Conservation (phyloP, 768 basidiomycete genomes). For the Tylopilus balloui region DNA sequence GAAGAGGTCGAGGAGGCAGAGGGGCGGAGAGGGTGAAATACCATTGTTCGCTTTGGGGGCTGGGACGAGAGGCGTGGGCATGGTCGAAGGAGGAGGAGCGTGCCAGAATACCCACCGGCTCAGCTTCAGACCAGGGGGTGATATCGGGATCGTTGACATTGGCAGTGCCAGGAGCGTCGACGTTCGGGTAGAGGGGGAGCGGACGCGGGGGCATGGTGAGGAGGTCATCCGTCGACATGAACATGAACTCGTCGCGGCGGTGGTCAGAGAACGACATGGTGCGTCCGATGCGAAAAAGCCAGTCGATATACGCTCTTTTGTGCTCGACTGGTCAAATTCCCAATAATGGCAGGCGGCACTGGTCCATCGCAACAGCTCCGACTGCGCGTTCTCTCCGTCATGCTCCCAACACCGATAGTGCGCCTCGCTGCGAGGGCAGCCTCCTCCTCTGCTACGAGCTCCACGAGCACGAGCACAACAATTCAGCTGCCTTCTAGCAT, state of each 20-base stretch:
- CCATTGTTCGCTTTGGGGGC: slow-evolving; percentile 19
- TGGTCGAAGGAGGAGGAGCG: neutral
- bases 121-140: slow-evolving; percentile 14
- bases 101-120: slow-evolving; percentile 8
- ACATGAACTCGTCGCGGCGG: slow-evolving; percentile 9
- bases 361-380: slow-evolving; percentile 10
- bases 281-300: too few species aligned
- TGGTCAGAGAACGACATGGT: neutral
- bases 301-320: too few species aligned
- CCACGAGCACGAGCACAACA: slow-evolving; percentile 32
- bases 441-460: slow-evolving; percentile 35
- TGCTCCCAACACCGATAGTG: slow-evolving; percentile 3
- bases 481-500: slow-evolving; percentile 40
- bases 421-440: slow-evolving; percentile 22
- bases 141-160: slow-evolving; percentile 14
- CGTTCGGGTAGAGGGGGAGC: slow-evolving; percentile 12
- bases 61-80: slow-evolving; percentile 12
- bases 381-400: slow-evolving; percentile 7
- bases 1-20: slow-evolving; percentile 32
- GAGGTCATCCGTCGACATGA: slow-evolving; percentile 8
- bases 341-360: slow-evolving; percentile 12
- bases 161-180: neutral
- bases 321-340: slow-evolving; percentile 4
- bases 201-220: neutral
- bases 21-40: slow-evolving; percentile 28